Base-by-base conservation (phyloP, 2,329 filamentous ascomycete genomes). In the Plectosphaerella sp. region DNA sequence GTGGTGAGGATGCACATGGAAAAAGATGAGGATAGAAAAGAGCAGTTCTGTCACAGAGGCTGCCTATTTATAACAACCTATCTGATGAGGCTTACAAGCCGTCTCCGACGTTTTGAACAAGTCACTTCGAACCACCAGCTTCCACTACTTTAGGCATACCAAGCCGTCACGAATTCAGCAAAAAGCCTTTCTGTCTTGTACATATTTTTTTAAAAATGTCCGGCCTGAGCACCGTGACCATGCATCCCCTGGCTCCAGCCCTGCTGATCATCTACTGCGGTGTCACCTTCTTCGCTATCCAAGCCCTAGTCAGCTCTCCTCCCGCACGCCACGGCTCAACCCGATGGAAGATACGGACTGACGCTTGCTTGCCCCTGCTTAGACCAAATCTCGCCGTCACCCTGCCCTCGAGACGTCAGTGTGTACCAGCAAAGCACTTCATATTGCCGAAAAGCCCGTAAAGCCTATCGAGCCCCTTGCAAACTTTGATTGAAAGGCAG, bases 401-500 rank as follows among this genome's bases (percentile, higher is more conserved):
- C 35, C 11, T n/a, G 11, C 35, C 35, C 4, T n/a, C 11, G 11
- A n/a, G 16, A 8, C 28, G 35, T 18, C n/a, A 33, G 12, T 14
- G 25, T 6, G 5, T 14, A 5, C 5, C 11, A 28, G 20, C 15
- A 36, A 47, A n/a, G 28, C 14, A 11, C 16, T n/a, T n/a, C n/a
- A n/a, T n/a, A n/a, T n/a, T n/a, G n/a, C n/a, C n/a, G n/a, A n/a
- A 37, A 37, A 37, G 35, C 35, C 35, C 35, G 35, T 37, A 37
- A 37, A 37, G 8, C 16, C 7, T 20, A 58, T 69, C 45, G 55
- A 64, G 28, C 58, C 70, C 0, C 53, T 68, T 1, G 39, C 55
- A 0, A 58, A 63, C 5, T 73, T 76, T 52, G 64, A 76, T 54
- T 77, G 75, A 71, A 61, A 67, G 37, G 54, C 59, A 2, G 65